These are phyloP conservation scores for Casuarina glauca DNA, from an alignment of 306 rosid species.

Conservation along the genomic window DNA sequence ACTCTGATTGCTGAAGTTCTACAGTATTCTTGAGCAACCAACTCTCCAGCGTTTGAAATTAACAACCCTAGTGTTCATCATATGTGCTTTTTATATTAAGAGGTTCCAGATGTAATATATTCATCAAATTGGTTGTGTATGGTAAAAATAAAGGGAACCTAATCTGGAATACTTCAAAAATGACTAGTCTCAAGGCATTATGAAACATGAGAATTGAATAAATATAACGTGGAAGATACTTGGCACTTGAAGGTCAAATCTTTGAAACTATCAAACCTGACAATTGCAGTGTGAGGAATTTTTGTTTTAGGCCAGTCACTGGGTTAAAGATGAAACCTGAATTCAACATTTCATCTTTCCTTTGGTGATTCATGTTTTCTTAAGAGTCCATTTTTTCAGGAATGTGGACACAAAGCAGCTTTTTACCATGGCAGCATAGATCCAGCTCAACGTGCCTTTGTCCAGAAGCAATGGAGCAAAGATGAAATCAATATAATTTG, in stretches of 20 bases:
- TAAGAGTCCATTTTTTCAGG: slow-evolving; percentile 54
- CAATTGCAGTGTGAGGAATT: neutral
- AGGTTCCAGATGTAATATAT: neutral
- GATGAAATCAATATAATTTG: slow-evolving; percentile 92
- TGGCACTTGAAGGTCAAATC: neutral
- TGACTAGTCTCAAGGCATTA: neutral
- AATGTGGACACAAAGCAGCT: slow-evolving; percentile 90
- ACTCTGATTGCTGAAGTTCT: neutral
- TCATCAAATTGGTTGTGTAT: neutral
- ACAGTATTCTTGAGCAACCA: neutral
- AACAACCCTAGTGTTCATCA: neutral
- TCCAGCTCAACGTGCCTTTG: slow-evolving; percentile 76
- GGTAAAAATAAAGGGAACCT: neutral
- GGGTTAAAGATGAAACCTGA: slow-evolving; percentile 16
- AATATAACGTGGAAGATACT: neutral
- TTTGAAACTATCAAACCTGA: neutral
- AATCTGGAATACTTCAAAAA: neutral
- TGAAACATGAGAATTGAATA: neutral
- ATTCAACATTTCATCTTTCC: slow-evolving; percentile 1
- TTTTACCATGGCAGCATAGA: slow-evolving; percentile 98
- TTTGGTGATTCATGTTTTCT: slow-evolving; percentile 11
- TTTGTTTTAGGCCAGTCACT: neutral
- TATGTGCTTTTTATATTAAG: neutral
- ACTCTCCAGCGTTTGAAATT: neutral
- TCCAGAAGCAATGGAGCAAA: slow-evolving; percentile 98